phyloP scores from a whole-genome alignment of 2,329 filamentous ascomycete species.

The Aulographum hederae region DNA sequence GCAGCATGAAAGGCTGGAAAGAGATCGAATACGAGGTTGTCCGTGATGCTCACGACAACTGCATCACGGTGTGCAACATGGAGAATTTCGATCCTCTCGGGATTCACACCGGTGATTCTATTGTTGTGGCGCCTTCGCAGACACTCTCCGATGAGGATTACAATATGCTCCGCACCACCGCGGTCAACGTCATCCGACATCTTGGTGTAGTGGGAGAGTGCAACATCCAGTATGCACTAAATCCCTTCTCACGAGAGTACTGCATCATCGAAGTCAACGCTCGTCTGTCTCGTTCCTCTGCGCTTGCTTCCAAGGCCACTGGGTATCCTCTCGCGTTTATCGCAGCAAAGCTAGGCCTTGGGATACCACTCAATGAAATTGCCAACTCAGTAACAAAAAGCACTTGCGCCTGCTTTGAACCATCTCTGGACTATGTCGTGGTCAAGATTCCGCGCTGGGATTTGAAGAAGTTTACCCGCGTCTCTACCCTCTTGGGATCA shows the following conservation, averaged over 20 bases:
- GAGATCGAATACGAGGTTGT: slow-evolving; percentile 99
- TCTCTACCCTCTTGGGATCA: slow-evolving; percentile 87
- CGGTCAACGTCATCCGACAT: slow-evolving; percentile 92
- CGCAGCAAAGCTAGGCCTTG: slow-evolving; percentile 86
- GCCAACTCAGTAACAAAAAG: slow-evolving; percentile 89
- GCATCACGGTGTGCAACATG: slow-evolving; percentile 99
- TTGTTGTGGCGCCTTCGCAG: slow-evolving; percentile 93
- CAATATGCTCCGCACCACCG: slow-evolving; percentile 95
- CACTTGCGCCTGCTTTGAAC: slow-evolving; percentile 95
- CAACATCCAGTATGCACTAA: slow-evolving; percentile 96
- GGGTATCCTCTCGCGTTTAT: slow-evolving; percentile 94
- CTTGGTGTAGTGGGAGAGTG: slow-evolving; percentile 95
- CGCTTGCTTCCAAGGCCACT: slow-evolving; percentile 89
- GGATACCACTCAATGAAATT: slow-evolving; percentile 90
- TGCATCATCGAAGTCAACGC: slow-evolving; percentile 99
- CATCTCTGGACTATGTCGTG: slow-evolving; percentile 91
- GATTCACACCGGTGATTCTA: slow-evolving; percentile 95
- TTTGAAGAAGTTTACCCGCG: slow-evolving; percentile 94
- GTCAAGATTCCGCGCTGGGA: slow-evolving; percentile 99
- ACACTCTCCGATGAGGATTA: slow-evolving; percentile 96
- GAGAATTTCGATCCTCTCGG: slow-evolving; percentile 98
- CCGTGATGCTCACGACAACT: slow-evolving; percentile 88
- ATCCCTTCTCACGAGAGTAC: slow-evolving; percentile 89
- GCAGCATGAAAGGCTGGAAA: slow-evolving; percentile 99
- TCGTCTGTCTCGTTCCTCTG: slow-evolving; percentile 84